Conservation (phyloP, 768 basidiomycete genomes). For the Mycena olivaceomarginata region DNA sequence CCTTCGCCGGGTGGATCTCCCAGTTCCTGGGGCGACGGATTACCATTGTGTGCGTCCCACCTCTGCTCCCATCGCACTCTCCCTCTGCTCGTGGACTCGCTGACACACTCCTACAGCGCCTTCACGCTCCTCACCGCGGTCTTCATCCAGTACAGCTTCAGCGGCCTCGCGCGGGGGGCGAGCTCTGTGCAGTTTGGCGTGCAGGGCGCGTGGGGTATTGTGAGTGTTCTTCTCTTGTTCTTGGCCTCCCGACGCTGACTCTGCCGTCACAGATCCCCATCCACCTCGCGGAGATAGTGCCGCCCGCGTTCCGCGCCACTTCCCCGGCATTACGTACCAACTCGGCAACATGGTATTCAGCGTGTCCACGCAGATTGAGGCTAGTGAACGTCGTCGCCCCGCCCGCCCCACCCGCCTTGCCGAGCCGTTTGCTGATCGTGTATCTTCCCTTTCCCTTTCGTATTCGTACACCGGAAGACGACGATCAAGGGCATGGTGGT, state of each 20-base stretch:
- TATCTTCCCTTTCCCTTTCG: no score
- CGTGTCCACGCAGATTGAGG: slow-evolving; percentile 79
- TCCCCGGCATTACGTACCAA: slow-evolving; percentile 82
- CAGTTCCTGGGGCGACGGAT: slow-evolving; percentile 91
- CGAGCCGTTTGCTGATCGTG: slow-evolving; percentile 42
- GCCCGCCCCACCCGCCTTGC: no score
- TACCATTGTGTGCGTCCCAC: slow-evolving; percentile 75
- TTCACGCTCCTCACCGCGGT: slow-evolving; percentile 63
- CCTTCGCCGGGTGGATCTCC: slow-evolving; percentile 82
- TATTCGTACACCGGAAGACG: slow-evolving; percentile 62
- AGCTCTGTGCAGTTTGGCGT: slow-evolving; percentile 85
- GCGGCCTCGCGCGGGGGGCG: slow-evolving; percentile 77
- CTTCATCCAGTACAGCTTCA: slow-evolving; percentile 73
- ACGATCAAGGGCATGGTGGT: slow-evolving; percentile 68
- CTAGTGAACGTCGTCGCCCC: slow-evolving; percentile 54
- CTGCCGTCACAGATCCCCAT: slow-evolving; percentile 65
- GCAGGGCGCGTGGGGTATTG: slow-evolving; percentile 82
- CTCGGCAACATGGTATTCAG: slow-evolving; percentile 75
- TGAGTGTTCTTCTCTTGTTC: no score
- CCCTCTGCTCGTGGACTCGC: neutral
- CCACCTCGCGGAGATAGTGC: slow-evolving; percentile 79
- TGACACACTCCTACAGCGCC: slow-evolving; percentile 47
- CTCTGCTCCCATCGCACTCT: no score
- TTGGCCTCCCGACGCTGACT: no score
- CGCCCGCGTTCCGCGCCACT: slow-evolving; percentile 84